Evolutionary conservation across 2,329 filamentous ascomycete genomes (phyloP).

Genomic region (Erysiphe pulchra): DNA sequence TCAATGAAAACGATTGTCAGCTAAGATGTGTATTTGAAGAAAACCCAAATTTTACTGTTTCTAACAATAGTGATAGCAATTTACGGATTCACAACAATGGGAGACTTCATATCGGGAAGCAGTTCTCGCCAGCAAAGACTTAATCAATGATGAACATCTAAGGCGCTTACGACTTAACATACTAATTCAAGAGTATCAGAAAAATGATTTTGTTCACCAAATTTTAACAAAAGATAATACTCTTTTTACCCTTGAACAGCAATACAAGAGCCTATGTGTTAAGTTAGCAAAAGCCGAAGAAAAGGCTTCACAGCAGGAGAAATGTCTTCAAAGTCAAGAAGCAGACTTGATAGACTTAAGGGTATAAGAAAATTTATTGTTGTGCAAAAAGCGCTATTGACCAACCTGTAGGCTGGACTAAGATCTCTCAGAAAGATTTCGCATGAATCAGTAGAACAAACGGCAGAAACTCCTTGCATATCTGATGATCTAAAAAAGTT

Average conservation of each 20-base stretch:
- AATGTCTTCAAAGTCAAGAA: constrained; percentile 22
- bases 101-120: constrained; percentile 46
- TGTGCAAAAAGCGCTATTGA: background rate
- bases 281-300: constrained; percentile 23
- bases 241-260: constrained; percentile 26
- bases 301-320: constrained; percentile 5
- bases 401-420: constrained; percentile 34
- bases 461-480: constrained; percentile 38
- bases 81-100: constrained; percentile 18
- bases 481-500: constrained; percentile 30
- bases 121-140: constrained; percentile 35
- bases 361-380: constrained; percentile 14
- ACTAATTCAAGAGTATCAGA: constrained; percentile 51
- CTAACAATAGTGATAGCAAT: constrained; percentile 7
- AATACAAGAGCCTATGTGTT: constrained; percentile 21
- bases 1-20: too few species aligned
- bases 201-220: constrained; percentile 37
- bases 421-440: constrained; percentile 38
- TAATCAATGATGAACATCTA: constrained; percentile 50
- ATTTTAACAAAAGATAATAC: constrained; percentile 32
- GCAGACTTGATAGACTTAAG: constrained; percentile 29
- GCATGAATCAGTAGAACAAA: constrained; percentile 41
- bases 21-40: too few species aligned
- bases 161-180: constrained; percentile 43
- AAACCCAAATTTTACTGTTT: background rate